Percentiles rank a stretch among this genome's conserved stretches.
phyloP scores from a whole-genome alignment of 1,139 yeast species.

The Zygosaccharomyces sapae region DNA sequence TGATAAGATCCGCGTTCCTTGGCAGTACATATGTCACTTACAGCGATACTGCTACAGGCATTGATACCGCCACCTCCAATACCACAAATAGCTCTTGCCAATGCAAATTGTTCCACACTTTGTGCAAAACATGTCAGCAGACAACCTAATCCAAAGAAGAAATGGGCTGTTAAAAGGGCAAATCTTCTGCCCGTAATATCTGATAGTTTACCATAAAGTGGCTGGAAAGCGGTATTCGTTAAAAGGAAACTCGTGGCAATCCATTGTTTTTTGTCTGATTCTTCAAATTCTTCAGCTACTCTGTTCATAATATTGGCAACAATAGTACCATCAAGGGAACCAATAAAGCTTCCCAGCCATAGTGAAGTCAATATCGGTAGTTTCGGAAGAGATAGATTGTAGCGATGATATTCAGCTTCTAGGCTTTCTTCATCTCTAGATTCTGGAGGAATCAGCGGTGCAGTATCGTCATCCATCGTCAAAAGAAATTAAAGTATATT shows the following conservation, averaged over 20 bases:
- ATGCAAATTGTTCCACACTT: constrained; percentile 41
- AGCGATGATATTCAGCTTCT: constrained; percentile 26
- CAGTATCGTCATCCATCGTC: constrained; percentile 24
- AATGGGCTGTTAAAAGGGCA: constrained; percentile 43
- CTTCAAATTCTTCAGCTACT: constrained; percentile 61
- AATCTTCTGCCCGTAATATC: constrained; percentile 50
- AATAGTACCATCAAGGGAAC: constrained; percentile 61
- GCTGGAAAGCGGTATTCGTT: constrained; percentile 67
- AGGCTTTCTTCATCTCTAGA: constrained; percentile 13
- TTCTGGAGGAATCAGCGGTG: constrained; percentile 19
- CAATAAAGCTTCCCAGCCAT: constrained; percentile 51
- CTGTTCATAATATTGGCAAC: constrained; percentile 61
- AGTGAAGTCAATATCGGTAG: constrained; percentile 38
- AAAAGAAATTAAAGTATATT: background rate
- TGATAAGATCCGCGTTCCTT: constrained; percentile 48
- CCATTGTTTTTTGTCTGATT: constrained; percentile 56
- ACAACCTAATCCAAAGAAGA: constrained; percentile 44
- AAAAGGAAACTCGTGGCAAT: constrained; percentile 61
- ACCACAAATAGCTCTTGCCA: constrained; percentile 50
- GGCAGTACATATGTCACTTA: constrained; percentile 48
- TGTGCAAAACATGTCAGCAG: constrained; percentile 43
- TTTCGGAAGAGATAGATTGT: constrained; percentile 30
- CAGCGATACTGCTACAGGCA: constrained; percentile 45
- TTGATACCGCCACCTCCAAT: constrained; percentile 51
- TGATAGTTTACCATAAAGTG: constrained; percentile 54